Evolutionary conservation across 106 monocot genomes (phyloP).

Genomic region (Xerophyta viscosa): DNA sequence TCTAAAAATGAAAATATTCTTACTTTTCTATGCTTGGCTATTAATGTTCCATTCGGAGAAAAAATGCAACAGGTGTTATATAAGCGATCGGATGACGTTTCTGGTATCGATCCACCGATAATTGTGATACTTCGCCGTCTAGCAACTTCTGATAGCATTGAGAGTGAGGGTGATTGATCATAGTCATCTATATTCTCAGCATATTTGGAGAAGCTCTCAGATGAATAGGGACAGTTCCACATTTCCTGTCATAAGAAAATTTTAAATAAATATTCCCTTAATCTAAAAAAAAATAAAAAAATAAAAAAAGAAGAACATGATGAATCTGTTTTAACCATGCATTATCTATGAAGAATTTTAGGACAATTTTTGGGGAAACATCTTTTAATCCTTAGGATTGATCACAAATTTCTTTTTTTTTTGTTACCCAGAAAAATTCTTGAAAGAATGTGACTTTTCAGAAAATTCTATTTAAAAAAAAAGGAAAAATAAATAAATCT

Average conservation of each 20-base stretch:
- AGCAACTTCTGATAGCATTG: constrained; percentile 41
- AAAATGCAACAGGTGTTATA: constrained; percentile 40
- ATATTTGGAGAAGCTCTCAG: constrained; percentile 22
- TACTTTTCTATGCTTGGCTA: constrained; percentile 41
- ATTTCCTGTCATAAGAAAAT: constrained; percentile 24
- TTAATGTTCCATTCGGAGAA: constrained; percentile 21
- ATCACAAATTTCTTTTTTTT: too few relatives aligned
- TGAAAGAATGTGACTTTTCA: too few relatives aligned
- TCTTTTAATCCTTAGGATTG: too few relatives aligned
- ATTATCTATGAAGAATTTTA: too few relatives aligned
- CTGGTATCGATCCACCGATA: constrained; percentile 50
- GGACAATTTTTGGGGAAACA: too few relatives aligned
- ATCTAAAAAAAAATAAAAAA: too few relatives aligned
- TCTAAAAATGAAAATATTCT: neutral
- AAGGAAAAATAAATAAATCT: too few relatives aligned
- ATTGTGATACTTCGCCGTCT: constrained; percentile 15
- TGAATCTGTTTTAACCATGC: too few relatives aligned
- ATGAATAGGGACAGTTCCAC: constrained; percentile 40
- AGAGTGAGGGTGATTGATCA: constrained; percentile 18
- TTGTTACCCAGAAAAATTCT: too few relatives aligned
- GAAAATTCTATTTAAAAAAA: too few relatives aligned
- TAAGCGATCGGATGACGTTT: constrained; percentile 9
- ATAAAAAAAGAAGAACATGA: neutral
- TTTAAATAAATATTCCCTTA: neutral
- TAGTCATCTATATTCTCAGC: constrained; percentile 29